Conservation (phyloP, 2,329 filamentous ascomycete genomes). For the Mariannaea elegans region DNA sequence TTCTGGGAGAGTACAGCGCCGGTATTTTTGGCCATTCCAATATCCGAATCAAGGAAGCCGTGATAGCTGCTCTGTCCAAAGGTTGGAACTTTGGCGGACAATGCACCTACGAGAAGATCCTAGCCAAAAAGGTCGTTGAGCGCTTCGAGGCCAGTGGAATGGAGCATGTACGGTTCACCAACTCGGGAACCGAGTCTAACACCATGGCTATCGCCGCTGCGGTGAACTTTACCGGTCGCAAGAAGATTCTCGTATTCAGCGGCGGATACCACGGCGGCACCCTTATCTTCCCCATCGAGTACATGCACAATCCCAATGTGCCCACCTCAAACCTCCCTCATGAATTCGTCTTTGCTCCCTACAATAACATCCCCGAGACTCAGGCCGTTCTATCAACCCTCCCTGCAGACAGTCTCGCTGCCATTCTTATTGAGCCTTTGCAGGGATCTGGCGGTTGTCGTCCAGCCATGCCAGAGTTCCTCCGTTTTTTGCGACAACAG, state of each 20-base stretch:
- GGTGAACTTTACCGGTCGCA: conserved; percentile 50
- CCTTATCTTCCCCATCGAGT: conserved; percentile 39
- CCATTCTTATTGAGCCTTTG: conserved; percentile 71
- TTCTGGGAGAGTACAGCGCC: conserved; percentile 67
- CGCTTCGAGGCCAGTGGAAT: conserved; percentile 39
- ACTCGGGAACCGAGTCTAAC: conserved; percentile 71
- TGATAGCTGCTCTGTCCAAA: conserved; percentile 50
- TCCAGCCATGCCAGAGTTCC: conserved; percentile 57
- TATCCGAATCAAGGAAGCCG: conserved; percentile 55
- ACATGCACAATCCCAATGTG: conserved; percentile 28
- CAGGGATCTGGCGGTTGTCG: conserved; percentile 69
- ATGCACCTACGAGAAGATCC: conserved; percentile 53
- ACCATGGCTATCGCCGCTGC: conserved; percentile 64
- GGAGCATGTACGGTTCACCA: conserved; percentile 66
- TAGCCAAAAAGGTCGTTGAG: background rate
- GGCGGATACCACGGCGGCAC: conserved; percentile 51
- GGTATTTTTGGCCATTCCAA: conserved; percentile 70
- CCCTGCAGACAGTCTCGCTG: conserved; percentile 55
- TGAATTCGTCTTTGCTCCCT: conserved; percentile 66
- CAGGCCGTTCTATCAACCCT: conserved; percentile 50
- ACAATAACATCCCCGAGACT: conserved; percentile 63
- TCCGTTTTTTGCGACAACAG: conserved; percentile 40
- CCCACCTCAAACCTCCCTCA: conserved; percentile 54
- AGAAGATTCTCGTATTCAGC: conserved; percentile 58
- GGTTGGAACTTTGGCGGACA: conserved; percentile 62